These are phyloP conservation scores for Allomyces macrogynus DNA, from an alignment of 192 early-diverging fungal species.

Conservation along the genomic window DNA sequence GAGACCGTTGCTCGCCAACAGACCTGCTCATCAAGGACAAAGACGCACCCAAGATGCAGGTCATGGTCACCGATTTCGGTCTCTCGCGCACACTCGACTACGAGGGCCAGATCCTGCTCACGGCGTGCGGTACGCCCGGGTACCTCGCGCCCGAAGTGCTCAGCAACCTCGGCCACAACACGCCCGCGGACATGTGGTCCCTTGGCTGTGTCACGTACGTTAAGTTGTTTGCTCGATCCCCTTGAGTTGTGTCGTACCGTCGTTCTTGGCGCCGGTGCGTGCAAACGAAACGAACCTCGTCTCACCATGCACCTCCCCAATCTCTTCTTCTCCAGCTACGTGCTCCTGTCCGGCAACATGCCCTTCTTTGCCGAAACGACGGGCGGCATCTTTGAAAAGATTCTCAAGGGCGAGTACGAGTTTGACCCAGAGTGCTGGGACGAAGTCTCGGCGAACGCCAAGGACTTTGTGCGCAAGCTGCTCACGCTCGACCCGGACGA, in stretches of 20 bases:
- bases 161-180: constrained; percentile 33
- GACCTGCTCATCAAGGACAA: constrained; percentile 22
- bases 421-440: constrained; percentile 31
- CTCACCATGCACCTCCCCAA: no score
- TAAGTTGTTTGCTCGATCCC: not conserved
- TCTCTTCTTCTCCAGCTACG: no score
- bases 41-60: constrained; percentile 16
- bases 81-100: constrained; percentile 37
- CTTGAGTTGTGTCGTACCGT: no score
- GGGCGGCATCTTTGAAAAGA: constrained; percentile 16
- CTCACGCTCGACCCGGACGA: constrained; percentile 43
- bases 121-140: constrained; percentile 40
- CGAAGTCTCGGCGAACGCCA: constrained; percentile 24
- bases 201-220: constrained; percentile 42
- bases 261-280: no score
- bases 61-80: constrained; percentile 58
- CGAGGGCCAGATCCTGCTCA: constrained; percentile 35
- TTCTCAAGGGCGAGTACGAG: constrained; percentile 20
- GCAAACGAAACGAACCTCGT: no score
- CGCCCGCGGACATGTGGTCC: constrained; percentile 52
- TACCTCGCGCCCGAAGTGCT: constrained; percentile 51
- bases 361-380: constrained; percentile 21
- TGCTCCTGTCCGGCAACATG: constrained; percentile 32
- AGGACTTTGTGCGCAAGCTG: constrained; percentile 51
- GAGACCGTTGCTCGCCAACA: not conserved